These are phyloP conservation scores for Lasiosphaeris hirsuta DNA, from an alignment of 495 filamentous ascomycete genomes.

Conservation along the genomic window DNA sequence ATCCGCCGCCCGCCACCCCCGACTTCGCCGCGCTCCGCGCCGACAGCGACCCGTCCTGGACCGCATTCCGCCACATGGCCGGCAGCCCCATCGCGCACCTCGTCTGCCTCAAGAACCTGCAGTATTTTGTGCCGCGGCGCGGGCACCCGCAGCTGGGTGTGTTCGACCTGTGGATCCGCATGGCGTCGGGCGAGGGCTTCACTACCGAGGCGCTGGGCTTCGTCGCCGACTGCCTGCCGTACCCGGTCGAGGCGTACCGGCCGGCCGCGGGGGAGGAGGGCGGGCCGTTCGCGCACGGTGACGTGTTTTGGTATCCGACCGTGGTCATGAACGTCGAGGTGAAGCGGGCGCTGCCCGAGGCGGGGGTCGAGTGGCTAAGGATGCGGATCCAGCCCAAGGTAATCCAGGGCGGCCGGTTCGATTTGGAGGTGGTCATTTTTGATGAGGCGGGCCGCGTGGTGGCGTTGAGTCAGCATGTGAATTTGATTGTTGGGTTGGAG, in stretches of 20 bases:
- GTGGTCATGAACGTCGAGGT: conserved; percentile 65
- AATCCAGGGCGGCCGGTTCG: conserved; percentile 61
- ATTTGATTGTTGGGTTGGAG: conserved; percentile 48
- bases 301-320: conserved; percentile 71
- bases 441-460: conserved; percentile 57
- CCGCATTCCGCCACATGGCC: conserved; percentile 29
- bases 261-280: conserved; percentile 7
- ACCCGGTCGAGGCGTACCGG: conserved; percentile 25
- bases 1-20: conserved; percentile 39
- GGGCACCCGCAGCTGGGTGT: conserved; percentile 39
- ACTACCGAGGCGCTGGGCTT: conserved; percentile 56
- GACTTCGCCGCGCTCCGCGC: conserved; percentile 40
- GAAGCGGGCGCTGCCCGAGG: conserved; percentile 57
- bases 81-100: conserved; percentile 50
- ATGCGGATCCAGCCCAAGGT: conserved; percentile 53
- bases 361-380: conserved; percentile 64
- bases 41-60: conserved; percentile 45
- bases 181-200: conserved; percentile 49
- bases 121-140: conserved; percentile 53
- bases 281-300: conserved; percentile 12
- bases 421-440: conserved; percentile 60
- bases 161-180: conserved; percentile 66
- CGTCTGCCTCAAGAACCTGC: conserved; percentile 45
- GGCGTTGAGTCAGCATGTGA: conserved; percentile 61
- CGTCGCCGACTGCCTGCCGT: conserved; percentile 51